A percentile compares a stretch with the other conserved stretches of the same genome.
Conservation (phyloP, 257 asterid species). For the Eucommia ulmoides region DNA sequence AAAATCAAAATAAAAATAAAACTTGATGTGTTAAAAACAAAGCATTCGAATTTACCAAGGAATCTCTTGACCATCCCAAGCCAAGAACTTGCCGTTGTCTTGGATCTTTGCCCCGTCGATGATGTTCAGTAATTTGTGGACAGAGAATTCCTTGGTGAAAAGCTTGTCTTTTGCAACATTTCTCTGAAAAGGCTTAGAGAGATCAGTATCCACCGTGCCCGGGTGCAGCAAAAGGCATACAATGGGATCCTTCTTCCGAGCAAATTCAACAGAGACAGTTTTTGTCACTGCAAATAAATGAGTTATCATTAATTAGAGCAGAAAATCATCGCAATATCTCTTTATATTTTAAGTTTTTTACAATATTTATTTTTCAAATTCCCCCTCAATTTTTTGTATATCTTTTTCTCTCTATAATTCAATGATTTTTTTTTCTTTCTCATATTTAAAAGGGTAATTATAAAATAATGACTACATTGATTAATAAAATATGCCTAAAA, state of each 20-base stretch:
- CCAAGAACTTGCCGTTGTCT: constrained; percentile 85
- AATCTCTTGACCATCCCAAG: constrained; percentile 92
- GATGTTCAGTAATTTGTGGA: constrained; percentile 57
- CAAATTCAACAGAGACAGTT: constrained; percentile 59
- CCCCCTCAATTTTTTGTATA: no score
- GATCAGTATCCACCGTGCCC: constrained; percentile 93
- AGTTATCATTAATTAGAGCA: not conserved
- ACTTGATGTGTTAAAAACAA: no score
- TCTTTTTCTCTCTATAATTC: no score
- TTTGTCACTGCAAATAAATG: constrained; percentile 50
- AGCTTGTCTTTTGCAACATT: constrained; percentile 74
- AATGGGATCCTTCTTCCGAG: constrained; percentile 65
- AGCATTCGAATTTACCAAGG: constrained; percentile 51
- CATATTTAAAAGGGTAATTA: no score
- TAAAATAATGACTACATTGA: no score
- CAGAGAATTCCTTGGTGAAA: constrained; percentile 74
- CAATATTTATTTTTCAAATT: no score
- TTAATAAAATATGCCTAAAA: no score
- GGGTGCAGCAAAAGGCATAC: constrained; percentile 86
- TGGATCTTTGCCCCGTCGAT: constrained; percentile 37
- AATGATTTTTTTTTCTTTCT: no score
- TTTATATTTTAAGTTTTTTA: no score
- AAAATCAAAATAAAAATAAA: no score
- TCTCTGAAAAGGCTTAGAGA: constrained; percentile 76
- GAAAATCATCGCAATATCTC: no score